Percentiles rank a stretch among this genome's conserved stretches.
Conservation (phyloP, 225 moss, liverwort and hornwort species). For the Ulota crispa region DNA sequence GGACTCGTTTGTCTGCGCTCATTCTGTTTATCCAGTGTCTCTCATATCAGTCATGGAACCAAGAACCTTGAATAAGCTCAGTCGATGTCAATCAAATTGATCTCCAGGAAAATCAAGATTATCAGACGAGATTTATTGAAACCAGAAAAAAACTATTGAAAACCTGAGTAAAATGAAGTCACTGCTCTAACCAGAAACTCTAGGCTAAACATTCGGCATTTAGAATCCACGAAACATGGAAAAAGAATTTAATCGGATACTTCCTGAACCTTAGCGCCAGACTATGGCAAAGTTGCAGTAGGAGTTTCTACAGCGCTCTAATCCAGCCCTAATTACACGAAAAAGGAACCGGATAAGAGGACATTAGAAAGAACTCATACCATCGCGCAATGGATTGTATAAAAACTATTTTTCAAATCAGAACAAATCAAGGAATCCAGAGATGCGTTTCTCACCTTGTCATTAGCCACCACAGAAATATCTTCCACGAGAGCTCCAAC, state of each 20-base stretch:
- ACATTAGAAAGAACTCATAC: neutral
- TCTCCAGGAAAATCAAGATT: conserved; percentile 2
- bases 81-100: neutral
- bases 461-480: conserved; percentile 8
- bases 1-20: conserved; percentile 22
- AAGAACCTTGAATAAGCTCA: neutral
- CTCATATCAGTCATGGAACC: conserved; percentile 22
- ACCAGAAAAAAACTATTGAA: neutral
- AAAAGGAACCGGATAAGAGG: no score
- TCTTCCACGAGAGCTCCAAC: conserved; percentile 23
- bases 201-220: neutral
- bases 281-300: neutral
- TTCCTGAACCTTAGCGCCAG: neutral
- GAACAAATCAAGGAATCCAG: neutral
- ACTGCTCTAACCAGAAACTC: neutral
- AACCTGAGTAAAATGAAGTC: neutral
- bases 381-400: neutral
- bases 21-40: conserved; percentile 27
- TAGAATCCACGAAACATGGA: neutral
- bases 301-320: neutral
- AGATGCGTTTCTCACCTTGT: neutral
- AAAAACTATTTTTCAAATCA: neutral
- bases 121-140: neutral
- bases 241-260: neutral
- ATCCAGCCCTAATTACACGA: no score